Evolutionary conservation across 768 basidiomycete genomes (phyloP).

Genomic region (Boletus rubescentipes): DNA sequence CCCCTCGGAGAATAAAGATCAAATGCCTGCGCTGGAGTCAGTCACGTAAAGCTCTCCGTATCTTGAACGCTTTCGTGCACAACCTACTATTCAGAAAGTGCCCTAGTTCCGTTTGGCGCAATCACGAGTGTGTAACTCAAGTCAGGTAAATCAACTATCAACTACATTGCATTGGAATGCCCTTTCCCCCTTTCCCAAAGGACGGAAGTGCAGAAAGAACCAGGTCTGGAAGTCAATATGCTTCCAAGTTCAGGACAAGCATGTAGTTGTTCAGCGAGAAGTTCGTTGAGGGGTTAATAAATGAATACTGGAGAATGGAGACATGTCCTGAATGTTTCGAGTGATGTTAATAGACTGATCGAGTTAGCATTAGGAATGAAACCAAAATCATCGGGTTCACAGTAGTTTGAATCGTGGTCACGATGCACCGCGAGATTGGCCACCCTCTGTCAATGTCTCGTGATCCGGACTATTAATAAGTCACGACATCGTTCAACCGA

Average conservation of each 20-base stretch:
- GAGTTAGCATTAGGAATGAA: neutral
- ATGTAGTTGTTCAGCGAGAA: neutral
- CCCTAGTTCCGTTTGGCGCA: too few species aligned
- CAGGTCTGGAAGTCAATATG: neutral
- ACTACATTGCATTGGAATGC: neutral
- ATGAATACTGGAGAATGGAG: neutral
- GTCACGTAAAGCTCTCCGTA: neutral
- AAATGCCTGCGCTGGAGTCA: too few species aligned
- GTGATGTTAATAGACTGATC: neutral
- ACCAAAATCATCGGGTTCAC: neutral
- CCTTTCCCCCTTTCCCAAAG: neutral
- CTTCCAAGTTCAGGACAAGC: neutral
- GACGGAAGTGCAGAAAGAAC: neutral
- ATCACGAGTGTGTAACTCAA: neutral
- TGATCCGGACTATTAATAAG: constrained; percentile 1
- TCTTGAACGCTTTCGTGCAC: neutral
- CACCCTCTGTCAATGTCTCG: too few species aligned
- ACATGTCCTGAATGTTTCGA: neutral
- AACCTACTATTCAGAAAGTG: neutral
- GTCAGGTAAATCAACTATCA: too few species aligned
- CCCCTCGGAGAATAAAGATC: too few species aligned
- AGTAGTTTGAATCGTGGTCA: too few species aligned
- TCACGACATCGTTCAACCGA: constrained; percentile 29
- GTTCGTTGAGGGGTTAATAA: neutral
- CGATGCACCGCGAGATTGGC: too few species aligned